Conservation (phyloP, 331 rosid species). For the Quercus tomentella region DNA sequence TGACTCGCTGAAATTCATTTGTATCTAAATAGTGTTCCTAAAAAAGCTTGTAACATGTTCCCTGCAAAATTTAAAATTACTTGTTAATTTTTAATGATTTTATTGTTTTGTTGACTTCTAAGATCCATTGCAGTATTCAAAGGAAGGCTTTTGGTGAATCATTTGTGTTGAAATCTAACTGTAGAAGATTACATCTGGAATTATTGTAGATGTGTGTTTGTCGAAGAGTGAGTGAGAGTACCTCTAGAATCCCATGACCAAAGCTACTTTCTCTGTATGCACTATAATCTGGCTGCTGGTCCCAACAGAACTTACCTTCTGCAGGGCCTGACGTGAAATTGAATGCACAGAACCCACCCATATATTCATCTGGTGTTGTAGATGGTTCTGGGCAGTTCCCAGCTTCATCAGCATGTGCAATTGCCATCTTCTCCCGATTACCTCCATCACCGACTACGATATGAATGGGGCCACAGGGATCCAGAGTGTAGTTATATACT, state of each 20-base stretch:
- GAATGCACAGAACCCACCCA: conserved; percentile 74
- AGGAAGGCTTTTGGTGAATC: background rate
- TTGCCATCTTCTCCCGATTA: conserved; percentile 82
- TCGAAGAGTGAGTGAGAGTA: background rate
- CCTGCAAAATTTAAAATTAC: background rate
- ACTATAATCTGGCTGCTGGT: conserved; percentile 79
- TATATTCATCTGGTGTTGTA: conserved; percentile 44
- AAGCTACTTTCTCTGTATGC: conserved; percentile 95
- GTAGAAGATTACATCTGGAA: background rate
- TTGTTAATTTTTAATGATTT: background rate
- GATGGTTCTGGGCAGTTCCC: conserved; percentile 87
- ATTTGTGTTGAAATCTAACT: background rate
- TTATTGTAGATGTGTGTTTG: background rate
- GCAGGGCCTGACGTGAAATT: conserved; percentile 95
- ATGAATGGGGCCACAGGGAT: conserved; percentile 80
- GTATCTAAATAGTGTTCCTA: background rate
- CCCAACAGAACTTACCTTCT: conserved; percentile 90
- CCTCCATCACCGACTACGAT: conserved; percentile 89
- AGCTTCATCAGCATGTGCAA: conserved; percentile 78
- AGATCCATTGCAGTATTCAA: background rate
- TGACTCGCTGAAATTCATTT: background rate
- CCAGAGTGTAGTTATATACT: conserved; percentile 79
- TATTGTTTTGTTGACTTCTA: background rate
- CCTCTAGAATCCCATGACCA: conserved; percentile 98
- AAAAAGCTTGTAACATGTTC: background rate